Base-by-base conservation (phyloP, 2,329 filamentous ascomycete genomes). In the Phialemonium atrogriseum region DNA sequence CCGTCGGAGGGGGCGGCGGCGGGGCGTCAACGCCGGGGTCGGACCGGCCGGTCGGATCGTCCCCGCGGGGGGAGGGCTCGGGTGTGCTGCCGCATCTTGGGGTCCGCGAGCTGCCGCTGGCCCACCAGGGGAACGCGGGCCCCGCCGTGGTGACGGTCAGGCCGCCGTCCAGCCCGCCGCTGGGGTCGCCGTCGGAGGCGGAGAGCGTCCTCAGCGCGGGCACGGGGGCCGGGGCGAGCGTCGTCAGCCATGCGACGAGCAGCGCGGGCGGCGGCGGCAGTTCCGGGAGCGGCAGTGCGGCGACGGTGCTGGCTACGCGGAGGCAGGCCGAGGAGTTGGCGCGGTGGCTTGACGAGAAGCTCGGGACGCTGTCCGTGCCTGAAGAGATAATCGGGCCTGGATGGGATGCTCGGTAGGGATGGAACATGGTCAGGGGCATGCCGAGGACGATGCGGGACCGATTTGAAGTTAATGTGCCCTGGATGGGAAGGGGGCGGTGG, bases 251-350 rank as follows among this genome's bases (percentile, higher is more conserved):
- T 18, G 13, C 49, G n/a, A 49, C 57, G 4, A n/a, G n/a, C n/a
- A n/a, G n/a, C n/a, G 31, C 41, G 42, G 22, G 43, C 47, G 6
- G 50, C 37, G 30, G 43, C 9, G 42, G 28, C 18, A 55, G 55
- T 25, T 42, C 52, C 13, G 43, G 49, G 7, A 60, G 55, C 28
- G 51, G 55, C 11, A 54, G 52, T 4, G 55, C 64, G 3, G 60
- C 61, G 3, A 66, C 61, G 14, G 64, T 73, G 13, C 60, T 69
- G 30, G 59, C 60, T 7, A 64, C 73, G 51, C 60, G 73, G 36
- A 61, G 66, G 35, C 70, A 74, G 35, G 70, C 73, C 4, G 70
- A 74, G 42, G 73, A 78, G 40, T 56, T 80, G 34, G 71, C 70
- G 15, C 56, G 60, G 33, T 75, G 70, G 65, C 50, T 80, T 41